Conservation (phyloP, 140 eudicot species). For the Anethum foeniculum region DNA sequence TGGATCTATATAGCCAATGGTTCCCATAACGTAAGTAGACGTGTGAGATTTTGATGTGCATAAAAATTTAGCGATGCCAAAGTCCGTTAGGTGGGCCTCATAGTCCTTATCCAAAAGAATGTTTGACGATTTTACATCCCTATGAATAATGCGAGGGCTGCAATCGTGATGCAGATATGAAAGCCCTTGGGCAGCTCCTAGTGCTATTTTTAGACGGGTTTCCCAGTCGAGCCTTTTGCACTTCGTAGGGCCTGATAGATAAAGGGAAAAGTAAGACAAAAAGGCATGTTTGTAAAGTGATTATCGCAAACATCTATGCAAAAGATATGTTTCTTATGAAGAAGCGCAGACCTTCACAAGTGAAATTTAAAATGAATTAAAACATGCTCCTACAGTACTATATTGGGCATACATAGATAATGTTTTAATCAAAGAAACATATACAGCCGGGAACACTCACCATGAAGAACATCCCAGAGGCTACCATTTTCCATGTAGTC, state of each 20-base stretch:
- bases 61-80: conserved; percentile 85
- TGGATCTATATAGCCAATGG: conserved; percentile 96
- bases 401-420: background rate
- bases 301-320: background rate
- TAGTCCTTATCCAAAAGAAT: conserved; percentile 75
- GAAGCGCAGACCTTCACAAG: background rate
- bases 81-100: conserved; percentile 96
- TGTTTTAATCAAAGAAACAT: background rate
- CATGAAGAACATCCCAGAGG: conserved; percentile 93
- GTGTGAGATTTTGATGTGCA: conserved; percentile 77
- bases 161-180: conserved; percentile 96
- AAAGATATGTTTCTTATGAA: background rate
- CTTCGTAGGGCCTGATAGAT: conserved; percentile 56
- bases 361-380: background rate
- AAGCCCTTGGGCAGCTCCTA: conserved; percentile 96
- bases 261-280: background rate
- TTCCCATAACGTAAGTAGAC: conserved; percentile 87
- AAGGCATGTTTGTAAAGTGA: background rate
- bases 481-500: conserved; percentile 96
- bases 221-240: conserved; percentile 84
- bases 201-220: conserved; percentile 70
- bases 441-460: conserved; percentile 21
- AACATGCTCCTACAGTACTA: background rate
- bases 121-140: conserved; percentile 94
- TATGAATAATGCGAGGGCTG: conserved; percentile 88